Base-by-base conservation (phyloP, 2,329 filamentous ascomycete species). In the Aspergillus jensenii region DNA sequence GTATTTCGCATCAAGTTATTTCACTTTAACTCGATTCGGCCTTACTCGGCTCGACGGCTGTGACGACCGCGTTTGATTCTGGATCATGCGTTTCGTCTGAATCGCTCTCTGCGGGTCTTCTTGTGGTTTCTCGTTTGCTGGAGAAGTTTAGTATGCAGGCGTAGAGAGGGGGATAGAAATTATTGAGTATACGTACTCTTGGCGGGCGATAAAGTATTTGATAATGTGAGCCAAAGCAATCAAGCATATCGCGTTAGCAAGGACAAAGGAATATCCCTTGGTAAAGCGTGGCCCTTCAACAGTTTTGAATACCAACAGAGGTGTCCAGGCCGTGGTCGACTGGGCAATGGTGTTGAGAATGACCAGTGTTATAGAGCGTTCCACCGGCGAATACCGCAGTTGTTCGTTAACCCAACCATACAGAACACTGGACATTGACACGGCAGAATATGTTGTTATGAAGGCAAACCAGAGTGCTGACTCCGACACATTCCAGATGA, bases 401-500 rank as follows among this genome's bases (percentile, higher is more conserved):
- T 78, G 74, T 11, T 74, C 80, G 59, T 85, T 85, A 3, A 83
- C 78, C 81, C 82, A 85, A 3, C 82, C 82, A 54, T 84, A 80
- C 6, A 86, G 70, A 3, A 84, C 80, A 48, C 79, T 82, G 0
- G 82, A 83, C 71, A 85, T 78, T 0, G 82, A 78, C 5, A 79
- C 76, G 0, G 81, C 74, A 0, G 76, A 76, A 63, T 81, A 84
- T 0, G 76, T 80, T 0, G 79, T 82, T 52, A 74, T 71, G 61
- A 82, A 84, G 0, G 81, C 81, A 52, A 83, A 83, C 81, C 82
- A 85, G 15, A 79, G 73, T 0, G 82, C 80, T 0, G 76, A 65
- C 57, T 85, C 82, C 0, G 83, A 82, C 0, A 86, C 82, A 17
- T 82, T 68, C 84, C 83, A 87, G 9, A 84, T 71, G 1, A 79